These are phyloP conservation scores for Biancaea sappan DNA, from an alignment of 306 rosid species.

Conservation along the genomic window DNA sequence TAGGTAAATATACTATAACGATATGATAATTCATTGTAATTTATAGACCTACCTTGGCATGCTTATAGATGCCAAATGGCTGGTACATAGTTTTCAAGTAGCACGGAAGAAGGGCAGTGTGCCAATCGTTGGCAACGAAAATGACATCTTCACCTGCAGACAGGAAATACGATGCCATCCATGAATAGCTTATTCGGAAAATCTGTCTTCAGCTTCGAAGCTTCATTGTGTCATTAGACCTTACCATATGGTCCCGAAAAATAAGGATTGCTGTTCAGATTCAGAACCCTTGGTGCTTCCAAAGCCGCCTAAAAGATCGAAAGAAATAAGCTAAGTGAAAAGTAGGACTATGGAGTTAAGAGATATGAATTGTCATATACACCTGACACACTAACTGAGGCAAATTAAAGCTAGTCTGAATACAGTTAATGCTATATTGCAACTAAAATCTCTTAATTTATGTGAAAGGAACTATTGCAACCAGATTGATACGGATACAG, in stretches of 20 bases:
- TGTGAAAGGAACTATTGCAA: constrained; percentile 4
- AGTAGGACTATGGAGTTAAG: constrained; percentile 16
- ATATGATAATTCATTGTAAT: background rate
- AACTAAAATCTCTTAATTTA: background rate
- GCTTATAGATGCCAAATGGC: constrained; percentile 53
- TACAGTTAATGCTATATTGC: background rate
- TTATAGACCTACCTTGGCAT: constrained; percentile 58
- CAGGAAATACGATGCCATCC: constrained; percentile 13
- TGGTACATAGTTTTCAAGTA: constrained; percentile 68
- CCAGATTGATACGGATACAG: constrained; percentile 8
- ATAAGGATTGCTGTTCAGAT: constrained; percentile 53
- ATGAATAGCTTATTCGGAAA: constrained; percentile 1
- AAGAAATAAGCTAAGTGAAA: constrained; percentile 29
- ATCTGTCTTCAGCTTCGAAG: constrained; percentile 14
- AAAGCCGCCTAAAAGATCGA: constrained; percentile 65
- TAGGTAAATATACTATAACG: background rate
- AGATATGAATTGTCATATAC: constrained; percentile 13
- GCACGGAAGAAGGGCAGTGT: constrained; percentile 73
- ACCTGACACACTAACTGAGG: constrained; percentile 13
- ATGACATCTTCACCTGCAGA: constrained; percentile 73
- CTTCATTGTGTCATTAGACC: constrained; percentile 17
- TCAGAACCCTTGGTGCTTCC: constrained; percentile 77
- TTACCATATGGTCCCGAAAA: constrained; percentile 83
- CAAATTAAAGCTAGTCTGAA: background rate
- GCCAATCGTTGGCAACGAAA: constrained; percentile 84